A percentile compares a stretch with the other conserved stretches of the same genome.
Conservation (phyloP, 129 eudicot species). For the Flaveria linearis region DNA sequence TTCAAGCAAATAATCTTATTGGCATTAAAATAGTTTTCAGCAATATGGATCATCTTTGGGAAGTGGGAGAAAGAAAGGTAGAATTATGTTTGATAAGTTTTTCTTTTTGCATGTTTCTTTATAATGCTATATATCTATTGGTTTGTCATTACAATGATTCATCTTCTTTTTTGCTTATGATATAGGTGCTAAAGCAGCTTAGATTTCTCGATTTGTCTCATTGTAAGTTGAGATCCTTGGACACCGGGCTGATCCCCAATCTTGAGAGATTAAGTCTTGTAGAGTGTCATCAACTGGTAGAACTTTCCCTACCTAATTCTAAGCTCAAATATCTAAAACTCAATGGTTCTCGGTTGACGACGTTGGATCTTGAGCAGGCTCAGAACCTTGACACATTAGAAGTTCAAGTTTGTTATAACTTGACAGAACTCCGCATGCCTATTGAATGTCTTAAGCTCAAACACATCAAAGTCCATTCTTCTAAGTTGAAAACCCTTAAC, state of each 20-base stretch:
- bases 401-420: not conserved
- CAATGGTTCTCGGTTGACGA: not conserved
- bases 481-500: not conserved
- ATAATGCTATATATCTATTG: not conserved
- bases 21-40: not conserved
- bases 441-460: not conserved
- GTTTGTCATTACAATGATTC: not conserved
- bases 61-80: constrained; percentile 15
- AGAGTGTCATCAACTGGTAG: not conserved
- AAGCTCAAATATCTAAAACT: not conserved
- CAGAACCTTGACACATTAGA: not conserved
- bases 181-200: not conserved
- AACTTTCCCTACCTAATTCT: constrained; percentile 9
- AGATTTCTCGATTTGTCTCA: not conserved
- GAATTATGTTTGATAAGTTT: not conserved
- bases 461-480: not conserved
- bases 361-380: not conserved
- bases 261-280: not conserved
- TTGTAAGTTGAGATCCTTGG: not conserved
- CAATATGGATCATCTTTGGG: not conserved
- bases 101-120: not conserved
- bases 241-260: not conserved
- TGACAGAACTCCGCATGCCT: not conserved
- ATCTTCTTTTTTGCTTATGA: not conserved
- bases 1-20: constrained; percentile 7